Evolutionary conservation across 1,139 yeast species (phyloP).

Genomic region (Trichomonascaceae sp.): DNA sequence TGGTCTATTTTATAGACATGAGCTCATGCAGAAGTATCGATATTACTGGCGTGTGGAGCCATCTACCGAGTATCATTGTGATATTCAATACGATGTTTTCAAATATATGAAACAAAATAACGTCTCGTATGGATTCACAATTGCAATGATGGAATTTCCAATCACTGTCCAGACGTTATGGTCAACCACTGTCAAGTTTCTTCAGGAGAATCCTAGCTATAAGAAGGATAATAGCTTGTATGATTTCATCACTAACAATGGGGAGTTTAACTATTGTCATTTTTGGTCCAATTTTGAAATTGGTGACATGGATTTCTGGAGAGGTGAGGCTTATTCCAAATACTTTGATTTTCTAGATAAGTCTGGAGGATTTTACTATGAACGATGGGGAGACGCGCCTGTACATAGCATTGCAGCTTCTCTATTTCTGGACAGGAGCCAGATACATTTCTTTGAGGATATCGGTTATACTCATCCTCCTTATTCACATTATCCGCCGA

Average conservation of each 20-base stretch:
- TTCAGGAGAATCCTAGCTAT: constrained; percentile 57
- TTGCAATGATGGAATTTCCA: constrained; percentile 72
- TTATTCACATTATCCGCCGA: constrained; percentile 29
- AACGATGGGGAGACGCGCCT: constrained; percentile 94
- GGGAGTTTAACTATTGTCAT: constrained; percentile 69
- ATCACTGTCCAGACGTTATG: constrained; percentile 78
- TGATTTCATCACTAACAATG: constrained; percentile 62
- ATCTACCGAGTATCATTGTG: constrained; percentile 69
- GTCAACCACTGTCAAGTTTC: constrained; percentile 66
- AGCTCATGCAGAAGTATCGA: constrained; percentile 61
- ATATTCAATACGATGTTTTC: constrained; percentile 75
- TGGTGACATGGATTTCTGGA: constrained; percentile 68
- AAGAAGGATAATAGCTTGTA: constrained; percentile 61
- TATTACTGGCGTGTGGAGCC: constrained; percentile 97
- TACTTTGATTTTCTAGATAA: constrained; percentile 69
- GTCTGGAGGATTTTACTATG: constrained; percentile 84
- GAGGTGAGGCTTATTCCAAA: constrained; percentile 59
- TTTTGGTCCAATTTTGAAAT: constrained; percentile 88
- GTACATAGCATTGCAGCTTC: constrained; percentile 86
- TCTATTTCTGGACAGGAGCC: constrained; percentile 57
- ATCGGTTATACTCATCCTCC: constrained; percentile 79
- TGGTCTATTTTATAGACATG: constrained; percentile 83
- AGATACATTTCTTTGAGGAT: constrained; percentile 74
- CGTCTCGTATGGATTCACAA: constrained; percentile 71
- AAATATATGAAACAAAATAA: constrained; percentile 71